phyloP scores from a whole-genome alignment of 208 protist genomes.

The Leishmania lainsoni region DNA sequence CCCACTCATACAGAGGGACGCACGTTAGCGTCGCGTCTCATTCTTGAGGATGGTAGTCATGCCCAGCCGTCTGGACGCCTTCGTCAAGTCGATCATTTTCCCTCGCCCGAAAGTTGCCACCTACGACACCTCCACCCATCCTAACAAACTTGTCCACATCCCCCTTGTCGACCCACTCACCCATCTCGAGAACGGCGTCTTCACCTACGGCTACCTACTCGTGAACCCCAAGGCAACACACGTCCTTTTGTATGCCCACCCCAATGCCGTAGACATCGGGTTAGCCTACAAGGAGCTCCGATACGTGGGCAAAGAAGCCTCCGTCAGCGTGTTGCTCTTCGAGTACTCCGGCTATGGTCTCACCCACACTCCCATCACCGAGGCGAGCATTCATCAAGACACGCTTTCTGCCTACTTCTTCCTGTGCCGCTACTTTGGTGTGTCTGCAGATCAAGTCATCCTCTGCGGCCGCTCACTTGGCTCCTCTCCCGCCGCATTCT shows the following conservation, averaged over 20 bases:
- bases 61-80: conserved; percentile 55
- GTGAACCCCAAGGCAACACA: conserved; percentile 54
- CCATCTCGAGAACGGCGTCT: conserved; percentile 55
- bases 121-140: conserved; percentile 53
- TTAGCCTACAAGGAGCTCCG: conserved; percentile 74
- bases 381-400: conserved; percentile 65
- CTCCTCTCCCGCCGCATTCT: conserved; percentile 51
- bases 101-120: conserved; percentile 58
- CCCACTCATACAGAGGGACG: neutral
- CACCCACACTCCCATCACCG: conserved; percentile 47
- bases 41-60: conserved; percentile 19
- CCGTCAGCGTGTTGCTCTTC: conserved; percentile 65
- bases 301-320: conserved; percentile 54
- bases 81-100: conserved; percentile 79
- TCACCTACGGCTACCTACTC: conserved; percentile 65
- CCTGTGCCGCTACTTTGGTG: conserved; percentile 45
- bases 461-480: conserved; percentile 86
- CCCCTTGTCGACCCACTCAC: conserved; percentile 51
- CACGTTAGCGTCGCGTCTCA: neutral
- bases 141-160: conserved; percentile 61
- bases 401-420: conserved; percentile 74
- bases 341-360: conserved; percentile 90
- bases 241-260: conserved; percentile 83
- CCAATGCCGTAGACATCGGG: conserved; percentile 86
- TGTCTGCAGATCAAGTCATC: conserved; percentile 64